Percentiles rank a stretch among this genome's conserved stretches.
Evolutionary conservation across 805 yeast species (phyloP).

Genomic region (Ogataea polymorpha): DNA sequence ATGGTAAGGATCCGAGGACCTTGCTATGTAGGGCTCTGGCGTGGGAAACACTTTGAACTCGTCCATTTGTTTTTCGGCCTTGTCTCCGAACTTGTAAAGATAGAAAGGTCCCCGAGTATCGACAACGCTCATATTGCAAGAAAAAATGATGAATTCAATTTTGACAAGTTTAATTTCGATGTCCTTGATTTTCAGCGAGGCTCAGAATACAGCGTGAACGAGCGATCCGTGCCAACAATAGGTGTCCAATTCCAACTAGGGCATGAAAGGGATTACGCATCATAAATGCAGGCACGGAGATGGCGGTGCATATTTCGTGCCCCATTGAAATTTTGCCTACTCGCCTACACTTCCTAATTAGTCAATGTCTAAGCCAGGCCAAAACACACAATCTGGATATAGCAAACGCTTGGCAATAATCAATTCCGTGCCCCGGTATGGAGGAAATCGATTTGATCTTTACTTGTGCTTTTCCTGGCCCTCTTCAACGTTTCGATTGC

Average conservation of each 20-base stretch:
- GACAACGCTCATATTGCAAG: conserved; percentile 3
- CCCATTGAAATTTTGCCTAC: background rate
- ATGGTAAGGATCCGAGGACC: conserved; percentile 1
- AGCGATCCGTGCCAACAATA: background rate
- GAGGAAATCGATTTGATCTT: too few species aligned
- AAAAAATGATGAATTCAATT: background rate
- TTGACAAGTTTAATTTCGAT: background rate
- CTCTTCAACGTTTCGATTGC: too few species aligned
- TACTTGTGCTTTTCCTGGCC: too few species aligned
- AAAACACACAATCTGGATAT: background rate
- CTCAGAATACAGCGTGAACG: background rate
- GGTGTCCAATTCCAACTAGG: background rate
- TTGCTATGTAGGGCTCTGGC: conserved; percentile 8
- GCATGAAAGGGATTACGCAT: background rate
- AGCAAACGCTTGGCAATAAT: background rate
- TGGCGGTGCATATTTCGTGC: background rate
- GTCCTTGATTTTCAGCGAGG: background rate
- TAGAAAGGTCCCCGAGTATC: conserved; percentile 20
- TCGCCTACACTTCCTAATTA: background rate
- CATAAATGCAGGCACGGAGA: background rate
- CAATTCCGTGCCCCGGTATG: too few species aligned
- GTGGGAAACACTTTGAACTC: conserved; percentile 25
- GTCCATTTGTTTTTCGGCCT: conserved; percentile 18
- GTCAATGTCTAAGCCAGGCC: background rate
- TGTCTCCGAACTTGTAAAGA: conserved; percentile 22